Percentiles rank a stretch among this genome's conserved stretches.
phyloP scores from a whole-genome alignment of 768 basidiomycete genomes.

The Collybia sp. region DNA sequence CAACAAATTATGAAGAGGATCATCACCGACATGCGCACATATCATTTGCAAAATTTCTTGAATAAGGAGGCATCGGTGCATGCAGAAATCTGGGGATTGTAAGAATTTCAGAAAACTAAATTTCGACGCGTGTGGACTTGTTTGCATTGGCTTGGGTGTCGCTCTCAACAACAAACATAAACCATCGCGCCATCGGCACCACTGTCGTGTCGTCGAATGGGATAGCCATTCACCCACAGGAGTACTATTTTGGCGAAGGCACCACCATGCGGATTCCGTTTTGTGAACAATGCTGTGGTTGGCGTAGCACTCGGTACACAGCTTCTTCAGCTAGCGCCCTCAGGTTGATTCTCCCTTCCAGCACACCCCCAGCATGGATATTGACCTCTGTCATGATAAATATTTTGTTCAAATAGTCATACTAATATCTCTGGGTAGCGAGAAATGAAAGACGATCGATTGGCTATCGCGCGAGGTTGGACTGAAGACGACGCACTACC shows the following conservation, averaged over 20 bases:
- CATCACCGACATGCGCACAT: too few species aligned
- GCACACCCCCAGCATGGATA: constrained; percentile 87
- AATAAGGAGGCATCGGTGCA: too few species aligned
- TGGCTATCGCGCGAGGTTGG: constrained; percentile 88
- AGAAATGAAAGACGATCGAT: constrained; percentile 95
- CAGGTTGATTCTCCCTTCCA: too few species aligned
- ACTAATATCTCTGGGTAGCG: constrained; percentile 17
- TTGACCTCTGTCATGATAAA: constrained; percentile 86
- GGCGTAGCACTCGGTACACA: constrained; percentile 69
- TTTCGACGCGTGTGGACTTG: constrained; percentile 70
- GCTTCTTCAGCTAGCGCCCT: neutral
- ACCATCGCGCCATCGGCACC: constrained; percentile 41
- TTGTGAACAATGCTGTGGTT: constrained; percentile 89
- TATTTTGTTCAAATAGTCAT: neutral
- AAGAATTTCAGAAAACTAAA: constrained; percentile 8
- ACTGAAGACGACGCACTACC: constrained; percentile 39
- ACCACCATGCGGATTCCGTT: constrained; percentile 92
- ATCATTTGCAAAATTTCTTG: too few species aligned
- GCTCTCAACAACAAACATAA: too few species aligned
- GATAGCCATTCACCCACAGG: constrained; percentile 68
- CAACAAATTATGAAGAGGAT: too few species aligned
- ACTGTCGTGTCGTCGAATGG: too few species aligned
- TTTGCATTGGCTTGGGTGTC: too few species aligned
- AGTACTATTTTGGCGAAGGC: constrained; percentile 92
- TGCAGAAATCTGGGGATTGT: too few species aligned